Percentiles rank a stretch among this genome's conserved stretches.
Conservation (phyloP, 1,284 basidiomycete genomes). For the Pyrrhoderma noxium region DNA sequence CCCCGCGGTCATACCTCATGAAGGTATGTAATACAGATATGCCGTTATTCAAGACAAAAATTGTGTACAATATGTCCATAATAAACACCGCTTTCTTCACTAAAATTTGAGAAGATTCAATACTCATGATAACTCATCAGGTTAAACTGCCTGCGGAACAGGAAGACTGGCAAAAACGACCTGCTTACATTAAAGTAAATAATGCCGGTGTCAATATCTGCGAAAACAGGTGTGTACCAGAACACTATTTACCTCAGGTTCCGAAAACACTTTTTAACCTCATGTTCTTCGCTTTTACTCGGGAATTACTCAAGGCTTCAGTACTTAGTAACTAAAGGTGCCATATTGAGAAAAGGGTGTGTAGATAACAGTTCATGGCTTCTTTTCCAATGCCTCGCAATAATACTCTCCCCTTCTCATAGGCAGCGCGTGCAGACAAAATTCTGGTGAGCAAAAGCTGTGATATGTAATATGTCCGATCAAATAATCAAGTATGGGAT, state of each 20-base stretch:
- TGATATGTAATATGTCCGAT: conserved; percentile 13
- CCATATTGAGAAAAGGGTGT: conserved; percentile 75
- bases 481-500: conserved; percentile 21
- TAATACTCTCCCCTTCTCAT: conserved; percentile 4
- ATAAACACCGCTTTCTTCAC: too few relatives aligned
- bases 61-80: too few relatives aligned
- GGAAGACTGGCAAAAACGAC: conserved; percentile 73
- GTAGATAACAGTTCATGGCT: conserved; percentile 20
- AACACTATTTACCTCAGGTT: conserved; percentile 16
- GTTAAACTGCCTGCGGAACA: conserved; percentile 77
- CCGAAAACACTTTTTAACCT: not conserved
- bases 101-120: too few relatives aligned
- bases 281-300: not conserved
- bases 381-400: conserved; percentile 7
- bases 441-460: conserved; percentile 50
- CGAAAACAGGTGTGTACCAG: conserved; percentile 57
- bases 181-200: conserved; percentile 71
- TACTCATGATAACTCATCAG: conserved; percentile 27
- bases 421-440: conserved; percentile 72
- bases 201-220: conserved; percentile 68
- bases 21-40: conserved; percentile 39
- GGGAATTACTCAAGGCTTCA: conserved; percentile 45
- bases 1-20: conserved; percentile 76
- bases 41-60: not conserved
- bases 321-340: conserved; percentile 76